Base-by-base conservation (phyloP, 2,329 filamentous ascomycete species). In the Fusarium mexicanum region DNA sequence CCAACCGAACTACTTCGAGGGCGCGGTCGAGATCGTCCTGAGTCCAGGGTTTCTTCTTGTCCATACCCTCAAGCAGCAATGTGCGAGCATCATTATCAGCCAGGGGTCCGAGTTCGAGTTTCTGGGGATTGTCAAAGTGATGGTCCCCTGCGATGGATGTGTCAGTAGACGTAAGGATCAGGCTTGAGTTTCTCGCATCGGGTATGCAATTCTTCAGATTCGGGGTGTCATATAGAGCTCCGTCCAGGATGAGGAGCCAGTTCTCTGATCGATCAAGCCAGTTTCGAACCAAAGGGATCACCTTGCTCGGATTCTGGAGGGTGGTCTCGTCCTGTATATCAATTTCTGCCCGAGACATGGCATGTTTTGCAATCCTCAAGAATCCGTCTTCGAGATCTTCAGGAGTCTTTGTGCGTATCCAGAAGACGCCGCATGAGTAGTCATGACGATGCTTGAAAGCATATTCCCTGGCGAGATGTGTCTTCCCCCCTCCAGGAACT, bases 301-400 rank as follows among this genome's bases (percentile, higher is more conserved):
- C 74, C 33, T 57, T 67, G 16, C 4, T 35, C 11, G 58, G 66
- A n/a, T 77, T 58, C 33, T 67, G 72, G 17, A 77, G 57, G 24
- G 61, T 69, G 35, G 54, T 60, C 31, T 78, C 74, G 29, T 70
- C 64, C 12, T 74, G 44, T 26, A 71, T 41, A 18, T 55, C 47
- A 14, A 77, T 66, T 50, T 66, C 66, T 38, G 55, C 61, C 40
- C 64, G 72, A 31, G 74, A 54, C 16, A 51, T 67, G 33, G 68
- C 67, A 37, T 69, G 66, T 33, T 73, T 77, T 7, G 74, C 76
- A 29, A 78, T 76, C 40, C 67, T 77, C 35, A 75, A 50, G 44
- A 78, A 76, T 14, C 75, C 76, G 22, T 78, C 75, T 33, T 77
- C 76, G 20, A 78, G 69, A n/a, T 78, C 76, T 53, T 78, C 76